Percentiles rank a stretch among this genome's conserved stretches.
These are phyloP conservation scores for Cucurbita argyrosperma DNA, from an alignment of 306 rosid genomes.

Conservation along the genomic window DNA sequence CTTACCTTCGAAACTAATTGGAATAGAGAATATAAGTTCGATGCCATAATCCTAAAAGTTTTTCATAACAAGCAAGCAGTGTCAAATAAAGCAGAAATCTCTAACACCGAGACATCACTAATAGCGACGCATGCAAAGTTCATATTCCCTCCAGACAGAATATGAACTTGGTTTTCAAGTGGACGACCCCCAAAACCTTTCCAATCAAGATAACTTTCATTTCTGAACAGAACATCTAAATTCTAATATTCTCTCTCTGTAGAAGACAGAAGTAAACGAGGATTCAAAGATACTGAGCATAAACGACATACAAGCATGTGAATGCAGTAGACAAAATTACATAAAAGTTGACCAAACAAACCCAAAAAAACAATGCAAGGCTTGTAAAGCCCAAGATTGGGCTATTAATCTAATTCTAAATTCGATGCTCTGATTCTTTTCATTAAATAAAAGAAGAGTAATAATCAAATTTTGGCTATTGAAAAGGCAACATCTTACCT, in stretches of 20 bases:
- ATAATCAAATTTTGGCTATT: background rate
- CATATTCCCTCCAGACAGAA: background rate
- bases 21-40: background rate
- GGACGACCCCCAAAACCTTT: background rate
- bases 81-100: background rate
- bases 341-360: too few relatives aligned
- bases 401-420: too few relatives aligned
- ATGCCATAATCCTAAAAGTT: background rate
- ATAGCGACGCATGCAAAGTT: background rate
- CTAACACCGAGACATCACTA: background rate
- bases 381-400: too few relatives aligned
- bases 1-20: background rate
- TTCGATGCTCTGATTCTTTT: too few relatives aligned
- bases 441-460: too few relatives aligned
- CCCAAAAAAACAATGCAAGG: too few relatives aligned
- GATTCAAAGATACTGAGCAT: background rate
- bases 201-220: background rate
- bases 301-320: too few relatives aligned
- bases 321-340: too few relatives aligned
- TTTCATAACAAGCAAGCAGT: background rate
- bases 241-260: background rate
- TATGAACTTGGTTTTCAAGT: background rate
- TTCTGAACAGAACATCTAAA: background rate
- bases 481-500: slow-evolving; percentile 36
- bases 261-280: background rate